These are phyloP conservation scores for Pseudogymnoascus destructans DNA, from an alignment of 2,329 filamentous ascomycete species.

Conservation along the genomic window DNA sequence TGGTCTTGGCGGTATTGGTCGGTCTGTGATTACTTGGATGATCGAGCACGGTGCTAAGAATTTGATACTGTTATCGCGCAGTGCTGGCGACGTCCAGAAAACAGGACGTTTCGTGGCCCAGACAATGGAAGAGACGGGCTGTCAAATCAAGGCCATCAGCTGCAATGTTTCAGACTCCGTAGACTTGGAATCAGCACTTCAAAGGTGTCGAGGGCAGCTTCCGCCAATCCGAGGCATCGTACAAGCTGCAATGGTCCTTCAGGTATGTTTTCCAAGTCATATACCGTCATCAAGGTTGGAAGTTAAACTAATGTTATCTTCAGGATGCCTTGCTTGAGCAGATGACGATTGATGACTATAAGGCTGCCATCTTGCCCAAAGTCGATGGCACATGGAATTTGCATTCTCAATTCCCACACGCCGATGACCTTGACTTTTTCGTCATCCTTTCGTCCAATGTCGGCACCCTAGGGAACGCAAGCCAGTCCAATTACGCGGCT, in stretches of 20 bases:
- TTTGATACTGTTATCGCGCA: background rate
- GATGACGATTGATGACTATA: slow-evolving; percentile 10
- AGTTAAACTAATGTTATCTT: background rate
- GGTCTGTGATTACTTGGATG: background rate
- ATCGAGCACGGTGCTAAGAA: background rate
- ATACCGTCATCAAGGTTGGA: background rate
- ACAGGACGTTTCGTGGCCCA: background rate
- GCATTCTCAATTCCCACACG: background rate
- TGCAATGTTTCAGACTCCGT: background rate
- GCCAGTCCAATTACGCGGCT: slow-evolving; percentile 12
- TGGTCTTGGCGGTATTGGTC: slow-evolving; percentile 20
- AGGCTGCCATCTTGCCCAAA: slow-evolving; percentile 12
- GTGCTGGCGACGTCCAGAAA: background rate
- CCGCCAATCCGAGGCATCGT: slow-evolving; percentile 15
- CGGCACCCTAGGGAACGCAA: background rate
- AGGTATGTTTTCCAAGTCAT: background rate
- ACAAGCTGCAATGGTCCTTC: slow-evolving; percentile 24
- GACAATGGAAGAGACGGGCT: background rate
- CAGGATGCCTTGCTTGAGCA: background rate
- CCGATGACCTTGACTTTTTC: background rate
- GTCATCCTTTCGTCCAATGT: background rate
- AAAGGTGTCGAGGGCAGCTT: background rate
- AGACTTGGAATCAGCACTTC: background rate
- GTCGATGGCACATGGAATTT: slow-evolving; percentile 13
- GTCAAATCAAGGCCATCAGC: too few relatives aligned